Evolutionary conservation across 2,329 filamentous ascomycete species (phyloP), one percentile per base, ranked within the genome.

Genomic region (Celoporthe dispersa): DNA sequence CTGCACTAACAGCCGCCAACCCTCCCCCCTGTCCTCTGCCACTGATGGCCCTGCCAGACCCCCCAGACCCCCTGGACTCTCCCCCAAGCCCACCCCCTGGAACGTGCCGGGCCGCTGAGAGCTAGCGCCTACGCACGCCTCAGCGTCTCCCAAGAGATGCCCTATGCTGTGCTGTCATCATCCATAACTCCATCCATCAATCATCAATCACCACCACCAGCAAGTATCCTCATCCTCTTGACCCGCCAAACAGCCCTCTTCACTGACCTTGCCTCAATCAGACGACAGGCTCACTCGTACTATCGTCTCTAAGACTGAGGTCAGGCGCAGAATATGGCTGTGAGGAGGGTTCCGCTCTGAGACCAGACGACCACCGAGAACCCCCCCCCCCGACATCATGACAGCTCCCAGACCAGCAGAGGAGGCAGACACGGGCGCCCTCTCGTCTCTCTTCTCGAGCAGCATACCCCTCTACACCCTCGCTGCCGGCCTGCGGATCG

Each of bases 401-500:
- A 31, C 62, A 7, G 19, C 63, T 41, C 55, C 44, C 66, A 68
- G 37, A 31, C 28, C 62, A n/a, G n/a, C 39, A 44, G 25, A 31
- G 41, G 31, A 19, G 12, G 55, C 63, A 16, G n/a, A 8, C 39
- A 12, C 19, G 22, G 39, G 53, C 7, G 31, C 75, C 28, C 60
- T 78, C 35, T 70, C 76, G 25, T 66, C 75, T 64, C 76, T 84
- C 62, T 80, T 84, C 68, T 75, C 77, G 70, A 75, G 75, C 69
- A 82, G 83, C 1, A 48, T 78, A 9, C 84, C 85, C 11, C 85
- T 92, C 75, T 89, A 91, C 79, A 73, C 81, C 67, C 79, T 87
- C 16, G 84, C 88, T 65, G 83, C 90, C 67, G 76, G 90, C 63
- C 87, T 99, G 33, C 93, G 96, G 71, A 78, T 88, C 7, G 79